Conservation (phyloP, 2,329 filamentous ascomycete genomes). For the Parafenestella ontariensis region DNA sequence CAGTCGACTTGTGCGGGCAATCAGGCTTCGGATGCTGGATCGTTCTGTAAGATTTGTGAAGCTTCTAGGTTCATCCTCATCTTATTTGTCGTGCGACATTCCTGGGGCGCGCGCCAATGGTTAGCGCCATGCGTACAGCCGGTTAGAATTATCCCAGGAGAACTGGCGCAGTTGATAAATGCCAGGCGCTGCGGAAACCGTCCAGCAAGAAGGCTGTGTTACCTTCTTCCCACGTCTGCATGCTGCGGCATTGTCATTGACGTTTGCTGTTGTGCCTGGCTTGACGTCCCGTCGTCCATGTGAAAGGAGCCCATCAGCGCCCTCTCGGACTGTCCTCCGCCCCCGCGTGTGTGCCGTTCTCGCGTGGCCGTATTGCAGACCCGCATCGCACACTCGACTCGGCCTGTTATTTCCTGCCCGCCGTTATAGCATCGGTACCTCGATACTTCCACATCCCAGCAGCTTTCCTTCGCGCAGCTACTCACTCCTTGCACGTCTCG, state of each 20-base stretch:
- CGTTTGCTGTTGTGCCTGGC: not conserved
- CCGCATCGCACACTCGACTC: constrained; percentile 1
- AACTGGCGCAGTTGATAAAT: not conserved
- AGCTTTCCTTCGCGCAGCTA: not conserved
- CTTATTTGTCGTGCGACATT: constrained; percentile 6
- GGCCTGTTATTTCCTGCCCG: constrained; percentile 7
- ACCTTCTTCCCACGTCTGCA: constrained; percentile 1
- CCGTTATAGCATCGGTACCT: constrained; percentile 7
- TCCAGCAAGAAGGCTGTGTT: not conserved
- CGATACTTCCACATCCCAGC: constrained; percentile 5
- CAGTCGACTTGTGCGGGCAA: not conserved
- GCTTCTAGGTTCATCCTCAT: constrained; percentile 3
- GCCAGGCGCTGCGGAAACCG: not conserved
- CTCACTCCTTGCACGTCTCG: constrained; percentile 27
- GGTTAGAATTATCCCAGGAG: constrained; percentile 2
- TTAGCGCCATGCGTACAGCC: not conserved
- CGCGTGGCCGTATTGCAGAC: constrained; percentile 5
- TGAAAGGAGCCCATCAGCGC: not conserved
- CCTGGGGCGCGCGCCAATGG: constrained; percentile 4
- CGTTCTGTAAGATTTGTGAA: not conserved
- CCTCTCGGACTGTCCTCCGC: not conserved
- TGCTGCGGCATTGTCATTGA: not conserved
- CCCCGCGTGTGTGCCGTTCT: not conserved
- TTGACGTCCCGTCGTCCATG: not conserved
- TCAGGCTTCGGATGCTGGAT: not conserved